Percentiles rank a stretch among this genome's conserved stretches.
phyloP scores from a whole-genome alignment of 2,329 filamentous ascomycete species.

The Fusarium sp. region DNA sequence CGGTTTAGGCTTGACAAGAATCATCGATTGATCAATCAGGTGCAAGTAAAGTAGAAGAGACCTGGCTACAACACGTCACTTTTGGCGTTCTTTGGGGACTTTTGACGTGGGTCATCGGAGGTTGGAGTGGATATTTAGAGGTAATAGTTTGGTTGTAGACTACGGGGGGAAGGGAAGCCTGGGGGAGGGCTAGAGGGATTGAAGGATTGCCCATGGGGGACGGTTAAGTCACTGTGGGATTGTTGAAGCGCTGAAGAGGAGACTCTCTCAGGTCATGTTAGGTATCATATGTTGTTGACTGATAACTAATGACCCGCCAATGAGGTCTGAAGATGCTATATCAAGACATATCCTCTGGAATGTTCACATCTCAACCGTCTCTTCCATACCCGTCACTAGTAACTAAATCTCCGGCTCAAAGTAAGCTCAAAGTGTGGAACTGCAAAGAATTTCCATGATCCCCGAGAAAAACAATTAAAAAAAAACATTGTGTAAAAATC shows the following conservation, averaged over 20 bases:
- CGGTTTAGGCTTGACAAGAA: not conserved
- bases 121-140: constrained; percentile 18
- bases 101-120: constrained; percentile 3
- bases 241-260: not conserved
- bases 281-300: no score
- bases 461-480: constrained; percentile 3
- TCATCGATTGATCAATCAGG: constrained; percentile 36
- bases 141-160: constrained; percentile 25
- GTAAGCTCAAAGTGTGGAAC: constrained; percentile 35
- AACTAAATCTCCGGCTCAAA: not conserved
- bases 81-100: constrained; percentile 3
- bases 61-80: constrained; percentile 11
- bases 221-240: not conserved
- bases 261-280: no score
- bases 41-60: not conserved
- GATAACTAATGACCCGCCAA: constrained; percentile 2
- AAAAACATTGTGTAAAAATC: constrained; percentile 21
- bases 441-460: constrained; percentile 24
- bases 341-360: not conserved
- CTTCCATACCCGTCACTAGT: not conserved
- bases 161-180: not conserved
- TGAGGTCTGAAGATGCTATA: not conserved
- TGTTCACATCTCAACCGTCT: not conserved
- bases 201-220: constrained; percentile 33
- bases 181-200: not conserved